phyloP scores from a whole-genome alignment of 2,329 filamentous ascomycete genomes.

The Botrytis tulipae region DNA sequence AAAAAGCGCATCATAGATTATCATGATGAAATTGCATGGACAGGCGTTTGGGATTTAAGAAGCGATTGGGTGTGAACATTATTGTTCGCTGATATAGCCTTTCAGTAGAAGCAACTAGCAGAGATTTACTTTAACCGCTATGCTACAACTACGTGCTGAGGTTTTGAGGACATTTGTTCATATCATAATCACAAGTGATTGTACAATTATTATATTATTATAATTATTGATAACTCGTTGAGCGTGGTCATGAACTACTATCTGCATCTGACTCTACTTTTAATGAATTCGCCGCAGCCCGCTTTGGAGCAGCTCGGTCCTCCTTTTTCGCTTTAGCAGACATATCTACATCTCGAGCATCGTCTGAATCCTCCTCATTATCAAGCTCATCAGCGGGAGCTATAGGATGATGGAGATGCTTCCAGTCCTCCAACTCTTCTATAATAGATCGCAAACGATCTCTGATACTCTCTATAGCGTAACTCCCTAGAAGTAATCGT shows the following conservation, averaged over 20 bases:
- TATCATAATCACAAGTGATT: background rate
- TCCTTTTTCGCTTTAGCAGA: background rate
- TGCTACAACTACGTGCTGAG: background rate
- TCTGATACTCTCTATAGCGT: constrained; percentile 92
- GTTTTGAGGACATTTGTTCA: background rate
- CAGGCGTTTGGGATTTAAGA: constrained; percentile 21
- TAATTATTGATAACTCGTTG: background rate
- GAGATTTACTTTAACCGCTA: background rate
- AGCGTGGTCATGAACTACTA: background rate
- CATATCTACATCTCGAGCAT: background rate
- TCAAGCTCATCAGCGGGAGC: constrained; percentile 41
- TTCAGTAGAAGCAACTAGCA: background rate
- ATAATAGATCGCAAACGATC: constrained; percentile 87
- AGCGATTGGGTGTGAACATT: background rate
- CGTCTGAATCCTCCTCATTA: constrained; percentile 24
- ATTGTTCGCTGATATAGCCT: background rate
- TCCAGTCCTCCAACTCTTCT: constrained; percentile 94
- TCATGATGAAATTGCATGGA: constrained; percentile 13
- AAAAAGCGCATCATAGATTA: constrained; percentile 7
- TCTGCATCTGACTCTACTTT: background rate
- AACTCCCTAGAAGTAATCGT: constrained; percentile 81
- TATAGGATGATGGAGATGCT: constrained; percentile 70
- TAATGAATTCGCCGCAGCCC: background rate
- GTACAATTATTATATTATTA: constrained; percentile 1
- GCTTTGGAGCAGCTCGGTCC: background rate